Conservation (phyloP, 2,329 filamentous ascomycete species). For the Acephala macrosclerotiorum region DNA sequence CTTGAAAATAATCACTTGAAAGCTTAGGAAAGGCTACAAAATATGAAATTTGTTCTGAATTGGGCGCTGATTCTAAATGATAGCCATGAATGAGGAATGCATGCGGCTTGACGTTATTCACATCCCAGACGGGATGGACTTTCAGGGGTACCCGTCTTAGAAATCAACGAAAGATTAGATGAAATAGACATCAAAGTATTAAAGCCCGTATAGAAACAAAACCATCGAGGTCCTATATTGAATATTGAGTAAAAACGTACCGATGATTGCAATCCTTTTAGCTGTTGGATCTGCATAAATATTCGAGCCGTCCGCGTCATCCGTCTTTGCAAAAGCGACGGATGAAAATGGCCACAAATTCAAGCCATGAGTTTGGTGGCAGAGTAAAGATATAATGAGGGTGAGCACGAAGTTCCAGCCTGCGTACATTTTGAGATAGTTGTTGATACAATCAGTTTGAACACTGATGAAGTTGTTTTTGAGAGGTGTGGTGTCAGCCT, state of each 20-base stretch:
- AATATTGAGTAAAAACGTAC: slow-evolving; percentile 33
- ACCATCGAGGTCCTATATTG: not conserved
- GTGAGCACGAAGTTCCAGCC: slow-evolving; percentile 34
- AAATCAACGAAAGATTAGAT: not conserved
- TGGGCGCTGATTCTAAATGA: not conserved
- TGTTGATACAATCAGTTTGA: not conserved
- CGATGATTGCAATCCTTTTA: slow-evolving; percentile 45
- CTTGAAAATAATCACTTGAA: not conserved
- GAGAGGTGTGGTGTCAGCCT: slow-evolving; percentile 18
- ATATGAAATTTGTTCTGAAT: not conserved
- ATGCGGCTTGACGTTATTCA: not conserved
- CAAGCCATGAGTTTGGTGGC: slow-evolving; percentile 31
- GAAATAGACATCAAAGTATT: not conserved
- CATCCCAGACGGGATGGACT: not conserved
- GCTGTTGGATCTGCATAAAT: slow-evolving; percentile 32
- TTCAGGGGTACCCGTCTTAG: not conserved
- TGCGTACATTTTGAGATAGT: slow-evolving; percentile 36
- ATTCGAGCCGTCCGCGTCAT: slow-evolving; percentile 23
- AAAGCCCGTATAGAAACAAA: not conserved
- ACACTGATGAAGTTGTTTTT: slow-evolving; percentile 6
- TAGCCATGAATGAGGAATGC: not conserved
- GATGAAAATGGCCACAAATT: slow-evolving; percentile 40
- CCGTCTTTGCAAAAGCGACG: slow-evolving; percentile 30
- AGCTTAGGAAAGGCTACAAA: not conserved
- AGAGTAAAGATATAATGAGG: slow-evolving; percentile 33